Base-by-base conservation (phyloP, 2,329 filamentous ascomycete species). In the Colletotrichum neosansevieriae region DNA sequence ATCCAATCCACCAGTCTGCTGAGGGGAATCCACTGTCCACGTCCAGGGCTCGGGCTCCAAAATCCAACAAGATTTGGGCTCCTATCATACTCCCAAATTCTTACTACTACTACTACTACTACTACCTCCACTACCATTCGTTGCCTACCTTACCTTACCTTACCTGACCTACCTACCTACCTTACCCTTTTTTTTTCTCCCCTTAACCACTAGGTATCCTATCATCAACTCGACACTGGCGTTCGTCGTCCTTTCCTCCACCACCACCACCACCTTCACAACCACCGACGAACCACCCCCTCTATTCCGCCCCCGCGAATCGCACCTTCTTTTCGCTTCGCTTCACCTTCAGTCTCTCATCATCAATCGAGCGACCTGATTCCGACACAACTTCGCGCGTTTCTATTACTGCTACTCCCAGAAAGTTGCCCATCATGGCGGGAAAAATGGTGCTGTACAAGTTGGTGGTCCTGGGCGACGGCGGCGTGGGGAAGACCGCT, bases 371-470 rank as follows among this genome's bases (percentile, higher is more conserved):
- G 56, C 57, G 50, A 51, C 10, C 51, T 67, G 15, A 45, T 47
- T 47, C 42, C 38, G 56, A 60, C 56, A n/a, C 32, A 51, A 38
- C n/a, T 36, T 58, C 42, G 42, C 36, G 63, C 70, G 71, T 70
- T 7, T 51, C 63, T 63, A 56, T 59, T 67, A 62, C 69, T 70
- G 72, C 72, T 53, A 73, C 42, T 47, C 57, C 42, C 56, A 24
- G 44, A 65, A 54, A 65, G 54, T 54, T 64, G 57, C 64, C 64
- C 74, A 85, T 77, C 80, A 96, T 96, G 93, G 90, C 93, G 83
- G 92, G 92, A 77, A 94, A 95, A 86, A 97, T 97, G 94, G 94
- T 94, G 78, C 84, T 97, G 80, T 97, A 97, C 86, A 97, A 97
- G 84, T 83, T 97, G 87, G 94, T 97, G 88, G 94, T 97, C 83